phyloP scores from a whole-genome alignment of 495 filamentous ascomycete genomes.

The Penicillium ucsense region DNA sequence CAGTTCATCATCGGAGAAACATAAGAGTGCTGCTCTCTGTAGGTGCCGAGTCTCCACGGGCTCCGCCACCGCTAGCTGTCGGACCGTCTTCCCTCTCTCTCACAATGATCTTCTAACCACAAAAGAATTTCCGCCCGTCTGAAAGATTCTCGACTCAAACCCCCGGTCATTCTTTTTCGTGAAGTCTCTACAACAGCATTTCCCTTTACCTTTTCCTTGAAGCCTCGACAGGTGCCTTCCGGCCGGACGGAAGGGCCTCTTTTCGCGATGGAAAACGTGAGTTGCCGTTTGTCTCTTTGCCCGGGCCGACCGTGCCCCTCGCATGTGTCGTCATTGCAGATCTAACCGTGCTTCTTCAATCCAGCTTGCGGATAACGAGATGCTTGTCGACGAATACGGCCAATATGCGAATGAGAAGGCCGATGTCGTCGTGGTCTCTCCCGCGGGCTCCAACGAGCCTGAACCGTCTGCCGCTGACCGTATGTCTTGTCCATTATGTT shows the following conservation, averaged over 20 bases:
- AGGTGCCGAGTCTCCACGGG: constrained; percentile 15
- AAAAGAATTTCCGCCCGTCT: constrained; percentile 21
- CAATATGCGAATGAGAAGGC: constrained; percentile 70
- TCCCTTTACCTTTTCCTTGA: constrained; percentile 1
- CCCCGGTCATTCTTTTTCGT: neutral
- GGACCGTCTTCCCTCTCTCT: constrained; percentile 6
- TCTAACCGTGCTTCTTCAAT: constrained; percentile 14
- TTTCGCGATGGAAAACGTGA: constrained; percentile 41
- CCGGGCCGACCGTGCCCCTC: constrained; percentile 13
- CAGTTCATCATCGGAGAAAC: no score
- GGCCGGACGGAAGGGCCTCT: constrained; percentile 20
- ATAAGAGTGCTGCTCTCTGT: neutral
- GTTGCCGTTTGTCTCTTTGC: constrained; percentile 8
- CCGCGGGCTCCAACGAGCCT: constrained; percentile 48
- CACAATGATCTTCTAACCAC: constrained; percentile 10
- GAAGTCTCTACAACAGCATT: constrained; percentile 15
- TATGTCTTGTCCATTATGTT: constrained; percentile 30
- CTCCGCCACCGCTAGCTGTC: constrained; percentile 27
- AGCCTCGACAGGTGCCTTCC: constrained; percentile 17
- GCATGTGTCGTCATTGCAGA: constrained; percentile 16
- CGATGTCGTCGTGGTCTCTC: constrained; percentile 75
- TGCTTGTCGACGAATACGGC: constrained; percentile 65
- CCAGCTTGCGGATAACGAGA: constrained; percentile 44
- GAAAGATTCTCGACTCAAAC: constrained; percentile 5
- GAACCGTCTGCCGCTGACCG: constrained; percentile 60